Evolutionary conservation across 345 rosid species (phyloP), one percentile per base, ranked within the genome.

Genomic region (Euphorbia peplus): DNA sequence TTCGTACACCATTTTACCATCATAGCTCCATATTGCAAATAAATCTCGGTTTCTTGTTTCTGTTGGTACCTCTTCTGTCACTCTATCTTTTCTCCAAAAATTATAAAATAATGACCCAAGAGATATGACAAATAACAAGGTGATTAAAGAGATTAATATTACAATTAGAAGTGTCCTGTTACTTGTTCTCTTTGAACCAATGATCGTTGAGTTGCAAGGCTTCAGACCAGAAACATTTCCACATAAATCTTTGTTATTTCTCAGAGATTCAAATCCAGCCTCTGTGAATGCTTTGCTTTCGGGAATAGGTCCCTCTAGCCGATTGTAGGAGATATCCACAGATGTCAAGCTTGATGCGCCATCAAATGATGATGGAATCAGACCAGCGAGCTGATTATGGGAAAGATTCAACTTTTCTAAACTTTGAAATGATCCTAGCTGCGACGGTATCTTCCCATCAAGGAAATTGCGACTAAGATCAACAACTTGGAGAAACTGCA

Each of bases 171-270:
- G 7, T 51, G 4, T 51, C 3, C 13, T 51, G 22, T 51, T 51
- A 4, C 55, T 51, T 13, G 15, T 42, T 42, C 8, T 6, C 5
- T 42, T 42, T 32, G 6, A 32, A 32, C 6, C 37, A 10, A 47
- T 4, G 19, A 22, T 10, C 9, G 25, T 21, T 9, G 58, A 53
- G 13, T 9, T 9, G 12, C 63, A 60, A n/a, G 39, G 24, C 24
- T 60, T 60, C 39, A 60, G n/a, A n/a, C 42, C 24, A 4, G 63
- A 29, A 11, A 14, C 21, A 32, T 35, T 60, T 30, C 63, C 63
- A 35, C 63, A 60, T 5, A 60, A n/a, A 22, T 10, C 44, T 60
- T n/a, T 60, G 46, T 60, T 60, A n/a, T 60, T 60, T 30, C 63
- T 60, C 6, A 60, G n/a, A 16, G 63, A 41, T 8, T 35, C 63